Percentiles rank a stretch among this genome's conserved stretches.
Evolutionary conservation across 176 grass and related monocot species (phyloP).

Genomic region (Carex scoparia): DNA sequence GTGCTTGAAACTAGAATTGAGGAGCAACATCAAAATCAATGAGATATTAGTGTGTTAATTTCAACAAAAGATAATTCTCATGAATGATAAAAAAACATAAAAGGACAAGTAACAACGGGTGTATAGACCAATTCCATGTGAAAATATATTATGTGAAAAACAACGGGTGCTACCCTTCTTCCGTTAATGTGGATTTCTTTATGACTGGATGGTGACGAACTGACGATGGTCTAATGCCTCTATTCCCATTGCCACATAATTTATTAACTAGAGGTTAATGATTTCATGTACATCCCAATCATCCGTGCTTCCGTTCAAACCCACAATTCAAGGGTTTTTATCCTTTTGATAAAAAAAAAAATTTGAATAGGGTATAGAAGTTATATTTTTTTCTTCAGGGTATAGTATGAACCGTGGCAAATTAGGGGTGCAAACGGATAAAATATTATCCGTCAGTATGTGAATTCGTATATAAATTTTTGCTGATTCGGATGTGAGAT

Average conservation of each 20-base stretch:
- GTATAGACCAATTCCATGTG: constrained; percentile 15
- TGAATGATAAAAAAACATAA: not conserved
- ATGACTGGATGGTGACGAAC: not conserved
- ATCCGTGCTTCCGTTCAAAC: not conserved
- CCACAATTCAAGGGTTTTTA: too few species aligned
- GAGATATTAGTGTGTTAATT: not conserved
- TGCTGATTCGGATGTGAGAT: too few species aligned
- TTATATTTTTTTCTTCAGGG: too few species aligned
- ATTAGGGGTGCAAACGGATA: too few species aligned
- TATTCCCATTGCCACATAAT: not conserved
- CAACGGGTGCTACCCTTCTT: constrained; percentile 3
- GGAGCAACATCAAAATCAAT: not conserved
- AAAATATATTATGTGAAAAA: not conserved
- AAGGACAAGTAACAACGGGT: not conserved
- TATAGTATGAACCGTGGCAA: too few species aligned
- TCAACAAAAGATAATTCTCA: not conserved
- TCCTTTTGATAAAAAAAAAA: too few species aligned
- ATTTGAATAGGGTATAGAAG: too few species aligned
- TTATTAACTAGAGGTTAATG: not conserved
- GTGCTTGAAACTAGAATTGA: not conserved
- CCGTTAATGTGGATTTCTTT: not conserved
- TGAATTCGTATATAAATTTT: too few species aligned
- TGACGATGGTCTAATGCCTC: not conserved
- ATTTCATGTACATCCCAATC: not conserved
- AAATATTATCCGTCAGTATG: too few species aligned